phyloP scores from a whole-genome alignment of 495 filamentous ascomycete genomes.

The Poronia punctata region DNA sequence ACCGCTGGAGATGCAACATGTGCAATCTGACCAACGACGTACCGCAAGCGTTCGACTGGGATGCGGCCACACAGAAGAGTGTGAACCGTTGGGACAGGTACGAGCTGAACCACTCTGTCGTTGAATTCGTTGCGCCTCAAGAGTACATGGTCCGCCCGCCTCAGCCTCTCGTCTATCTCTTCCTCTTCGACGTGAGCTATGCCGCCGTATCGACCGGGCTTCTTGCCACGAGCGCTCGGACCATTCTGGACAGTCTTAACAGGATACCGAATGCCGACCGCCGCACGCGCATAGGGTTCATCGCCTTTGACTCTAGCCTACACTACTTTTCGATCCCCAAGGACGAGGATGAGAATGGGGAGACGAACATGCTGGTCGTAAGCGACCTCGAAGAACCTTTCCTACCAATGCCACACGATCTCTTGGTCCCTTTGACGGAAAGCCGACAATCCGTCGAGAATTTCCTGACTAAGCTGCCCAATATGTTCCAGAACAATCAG shows the following conservation, averaged over 20 bases:
- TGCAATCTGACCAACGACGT: constrained; percentile 98
- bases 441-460: constrained; percentile 82
- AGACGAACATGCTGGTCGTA: constrained; percentile 87
- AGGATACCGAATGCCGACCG: constrained; percentile 95
- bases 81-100: constrained; percentile 83
- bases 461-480: constrained; percentile 84
- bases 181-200: constrained; percentile 95
- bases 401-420: constrained; percentile 80
- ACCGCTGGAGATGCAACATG: constrained; percentile 99
- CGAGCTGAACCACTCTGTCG: constrained; percentile 89
- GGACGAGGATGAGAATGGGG: constrained; percentile 73
- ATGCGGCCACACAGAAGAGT: constrained; percentile 78
- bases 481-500: constrained; percentile 94
- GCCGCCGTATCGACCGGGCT: constrained; percentile 85
- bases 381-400: constrained; percentile 97
- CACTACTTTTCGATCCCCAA: constrained; percentile 93
- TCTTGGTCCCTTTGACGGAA: constrained; percentile 86
- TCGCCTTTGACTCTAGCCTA: constrained; percentile 89
- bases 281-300: constrained; percentile 85
- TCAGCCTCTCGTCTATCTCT: constrained; percentile 95
- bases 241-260: constrained; percentile 91
- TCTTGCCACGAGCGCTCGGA: constrained; percentile 88
- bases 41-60: constrained; percentile 98
- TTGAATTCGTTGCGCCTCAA: constrained; percentile 95
- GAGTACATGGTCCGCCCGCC: constrained; percentile 99